Conservation (phyloP, 495 filamentous ascomycete species). For the Penicillium daleae region DNA sequence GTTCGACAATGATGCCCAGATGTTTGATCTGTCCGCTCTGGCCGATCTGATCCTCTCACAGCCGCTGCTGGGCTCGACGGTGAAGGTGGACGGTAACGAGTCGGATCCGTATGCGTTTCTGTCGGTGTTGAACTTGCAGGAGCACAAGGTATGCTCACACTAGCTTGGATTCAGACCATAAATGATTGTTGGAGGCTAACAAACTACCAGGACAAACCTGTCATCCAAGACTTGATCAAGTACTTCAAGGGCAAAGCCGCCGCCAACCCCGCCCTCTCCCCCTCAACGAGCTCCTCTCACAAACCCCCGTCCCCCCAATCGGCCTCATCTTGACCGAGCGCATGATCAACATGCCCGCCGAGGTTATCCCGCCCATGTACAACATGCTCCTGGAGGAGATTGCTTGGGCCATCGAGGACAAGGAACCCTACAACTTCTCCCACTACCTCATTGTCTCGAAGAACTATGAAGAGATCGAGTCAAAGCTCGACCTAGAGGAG, state of each 20-base stretch:
- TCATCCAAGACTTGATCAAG: conserved; percentile 65
- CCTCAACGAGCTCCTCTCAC: conserved; percentile 58
- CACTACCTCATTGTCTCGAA: conserved; percentile 92
- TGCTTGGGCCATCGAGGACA: conserved; percentile 83
- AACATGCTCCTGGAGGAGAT: conserved; percentile 93
- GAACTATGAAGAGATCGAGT: conserved; percentile 85
- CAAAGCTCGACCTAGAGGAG: conserved; percentile 72
- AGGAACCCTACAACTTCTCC: conserved; percentile 90
- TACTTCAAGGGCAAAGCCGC: conserved; percentile 70
- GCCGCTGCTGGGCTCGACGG: conserved; percentile 85
- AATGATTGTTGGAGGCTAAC: conserved; percentile 10
- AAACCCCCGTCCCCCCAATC: conserved; percentile 58
- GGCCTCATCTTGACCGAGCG: conserved; percentile 90
- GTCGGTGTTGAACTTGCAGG: conserved; percentile 81
- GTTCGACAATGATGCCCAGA: conserved; percentile 82
- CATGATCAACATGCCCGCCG: conserved; percentile 90
- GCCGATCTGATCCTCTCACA: conserved; percentile 89
- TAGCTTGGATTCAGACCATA: too few relatives aligned
- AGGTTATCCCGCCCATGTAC: conserved; percentile 95
- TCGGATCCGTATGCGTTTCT: conserved; percentile 94
- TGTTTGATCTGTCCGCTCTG: conserved; percentile 85
- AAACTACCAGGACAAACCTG: conserved; percentile 61
- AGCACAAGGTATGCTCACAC: conserved; percentile 62
- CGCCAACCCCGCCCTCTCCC: conserved; percentile 55
- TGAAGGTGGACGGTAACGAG: conserved; percentile 94